Base-by-base conservation (phyloP, 768 basidiomycete species). In the Pisolithus orientalis region DNA sequence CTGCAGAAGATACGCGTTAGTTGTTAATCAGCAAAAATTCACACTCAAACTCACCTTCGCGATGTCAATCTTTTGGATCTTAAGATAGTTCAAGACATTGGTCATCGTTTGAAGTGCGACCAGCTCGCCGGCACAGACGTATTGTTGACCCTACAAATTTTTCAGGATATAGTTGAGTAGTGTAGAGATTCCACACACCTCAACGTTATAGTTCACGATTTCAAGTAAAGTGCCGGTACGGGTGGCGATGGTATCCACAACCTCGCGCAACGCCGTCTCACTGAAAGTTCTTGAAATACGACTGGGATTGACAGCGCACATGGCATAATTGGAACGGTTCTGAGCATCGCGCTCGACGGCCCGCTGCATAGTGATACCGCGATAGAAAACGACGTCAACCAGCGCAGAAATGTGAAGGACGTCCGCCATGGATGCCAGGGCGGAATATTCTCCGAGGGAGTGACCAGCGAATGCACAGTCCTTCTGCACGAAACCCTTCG, bases 361-460 rank as follows among this genome's bases (percentile, higher is more conserved):
- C 24, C 96, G 92, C 65, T 98, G 96, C 96, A 98, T 99, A 34
- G 96, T 99, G 65, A 99, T 94, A 61, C 96, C 96, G 67, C 96
- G 92, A 71, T 97, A 99, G 80, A 99, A 99, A 27, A 99, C 95
- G 63, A 99, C 91, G 59, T 99, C 96, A 62, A 94, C 92, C 45
- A 98, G 84, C 2, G 92, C 84, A 17, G 95, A 92, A 60, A 98
- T 92, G 44, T 92, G 90, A 34, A 98, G 82, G 49, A 97, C 91
- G 67, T 95, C 94, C 25, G 95, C 95, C 60, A 99, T 96, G 8
- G 95, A 95, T 1, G 96, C 96, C 4, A 99, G 80, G 2, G 96
- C 95, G 39, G 96, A 97, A 69, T 98, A 99, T 72, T 99, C 96
- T 62, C 96, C 96, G 25, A 99, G 80, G 6, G 95, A 98, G 74